Evolutionary conservation across 2,329 filamentous ascomycete genomes (phyloP).

Genomic region (Alternaria tenuissima): DNA sequence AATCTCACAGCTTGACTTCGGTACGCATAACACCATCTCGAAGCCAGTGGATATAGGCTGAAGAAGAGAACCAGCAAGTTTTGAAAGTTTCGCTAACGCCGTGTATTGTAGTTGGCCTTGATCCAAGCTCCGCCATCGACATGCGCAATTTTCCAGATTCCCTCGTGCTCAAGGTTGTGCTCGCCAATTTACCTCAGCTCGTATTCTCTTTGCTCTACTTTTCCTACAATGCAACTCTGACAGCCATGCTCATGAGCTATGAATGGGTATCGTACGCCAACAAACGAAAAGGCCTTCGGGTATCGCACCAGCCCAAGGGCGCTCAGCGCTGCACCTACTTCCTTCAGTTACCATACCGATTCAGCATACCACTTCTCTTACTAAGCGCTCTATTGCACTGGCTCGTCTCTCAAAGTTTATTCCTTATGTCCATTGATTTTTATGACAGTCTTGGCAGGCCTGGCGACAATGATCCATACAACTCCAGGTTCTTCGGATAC

Average conservation of each 20-base stretch:
- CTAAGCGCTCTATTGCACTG: not conserved
- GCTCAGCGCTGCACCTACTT: not conserved
- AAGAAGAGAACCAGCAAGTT: no score
- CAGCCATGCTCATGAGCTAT: no score
- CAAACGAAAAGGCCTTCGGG: not conserved
- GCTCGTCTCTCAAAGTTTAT: not conserved
- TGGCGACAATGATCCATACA: no score
- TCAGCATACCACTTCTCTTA: not conserved
- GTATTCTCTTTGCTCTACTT: not conserved
- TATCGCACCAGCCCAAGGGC: not conserved
- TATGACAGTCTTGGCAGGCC: slow-evolving; percentile 38
- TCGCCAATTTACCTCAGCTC: not conserved
- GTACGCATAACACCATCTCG: no score
- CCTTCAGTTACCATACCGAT: not conserved
- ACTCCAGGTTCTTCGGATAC: no score
- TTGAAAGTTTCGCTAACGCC: no score
- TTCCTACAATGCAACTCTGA: not conserved
- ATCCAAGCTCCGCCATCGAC: no score
- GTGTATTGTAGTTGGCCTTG: no score
- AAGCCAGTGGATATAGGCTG: no score
- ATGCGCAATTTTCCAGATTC: no score
- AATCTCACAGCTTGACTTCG: no score
- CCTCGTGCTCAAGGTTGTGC: no score
- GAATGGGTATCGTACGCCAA: not conserved
- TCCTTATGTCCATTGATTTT: not conserved